Percentiles rank a stretch among this genome's conserved stretches.
phyloP scores from a whole-genome alignment of 176 grass and related monocot genomes.

The Secale cereale region DNA sequence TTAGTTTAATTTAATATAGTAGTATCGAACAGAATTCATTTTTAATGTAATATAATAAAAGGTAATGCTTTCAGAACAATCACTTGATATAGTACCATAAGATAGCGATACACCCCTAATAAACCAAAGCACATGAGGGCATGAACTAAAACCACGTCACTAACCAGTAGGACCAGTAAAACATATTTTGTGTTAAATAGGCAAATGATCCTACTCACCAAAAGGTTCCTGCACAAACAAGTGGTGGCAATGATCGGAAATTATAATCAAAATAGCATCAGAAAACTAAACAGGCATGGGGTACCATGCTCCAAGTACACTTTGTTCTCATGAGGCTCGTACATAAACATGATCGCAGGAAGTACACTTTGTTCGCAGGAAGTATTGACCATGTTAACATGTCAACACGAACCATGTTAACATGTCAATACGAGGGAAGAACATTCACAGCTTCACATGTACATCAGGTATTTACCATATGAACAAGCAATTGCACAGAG shows the following conservation, averaged over 20 bases:
- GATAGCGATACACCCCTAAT: background rate
- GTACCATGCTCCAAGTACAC: background rate
- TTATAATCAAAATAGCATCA: slow-evolving; percentile 17
- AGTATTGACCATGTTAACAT: background rate
- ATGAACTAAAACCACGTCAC: background rate
- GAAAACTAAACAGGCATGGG: background rate
- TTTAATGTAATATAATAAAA: background rate
- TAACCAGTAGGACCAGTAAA: background rate
- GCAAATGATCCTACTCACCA: background rate
- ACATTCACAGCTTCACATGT: background rate
- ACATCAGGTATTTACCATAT: slow-evolving; percentile 24
- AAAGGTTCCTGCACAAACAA: background rate
- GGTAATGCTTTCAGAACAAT: background rate
- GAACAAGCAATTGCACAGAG: slow-evolving; percentile 10
- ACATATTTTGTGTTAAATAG: background rate
- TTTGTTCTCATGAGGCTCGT: background rate
- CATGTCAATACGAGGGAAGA: background rate
- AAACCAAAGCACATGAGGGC: background rate
- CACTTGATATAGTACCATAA: background rate
- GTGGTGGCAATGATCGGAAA: background rate
- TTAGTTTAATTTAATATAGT: no score
- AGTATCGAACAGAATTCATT: background rate
- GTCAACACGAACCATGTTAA: background rate
- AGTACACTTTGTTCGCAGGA: slow-evolving; percentile 5
- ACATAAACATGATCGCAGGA: background rate